Evolutionary conservation across 2,329 filamentous ascomycete genomes (phyloP).

Genomic region (Aspergillus udagawae): DNA sequence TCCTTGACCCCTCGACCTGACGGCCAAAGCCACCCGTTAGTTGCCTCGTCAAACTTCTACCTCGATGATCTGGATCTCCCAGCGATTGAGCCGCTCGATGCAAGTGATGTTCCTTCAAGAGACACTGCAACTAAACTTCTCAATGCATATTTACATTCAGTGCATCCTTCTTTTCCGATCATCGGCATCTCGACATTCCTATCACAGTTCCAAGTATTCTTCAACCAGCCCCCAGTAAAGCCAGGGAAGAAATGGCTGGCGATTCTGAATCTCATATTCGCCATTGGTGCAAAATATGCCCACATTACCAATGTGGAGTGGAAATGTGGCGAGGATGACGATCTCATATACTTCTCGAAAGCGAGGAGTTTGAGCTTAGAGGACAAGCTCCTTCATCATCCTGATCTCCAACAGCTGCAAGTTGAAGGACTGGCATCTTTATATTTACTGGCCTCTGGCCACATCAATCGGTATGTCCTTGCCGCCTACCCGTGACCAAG

Average conservation of each 20-base stretch:
- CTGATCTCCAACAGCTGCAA: conserved; percentile 43
- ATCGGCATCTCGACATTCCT: conserved; percentile 40
- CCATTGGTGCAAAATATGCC: conserved; percentile 39
- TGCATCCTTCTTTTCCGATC: conserved; percentile 45
- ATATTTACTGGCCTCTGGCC: conserved; percentile 38
- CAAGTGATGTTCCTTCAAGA: conserved; percentile 34
- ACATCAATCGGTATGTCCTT: conserved; percentile 40
- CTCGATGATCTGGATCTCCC: conserved; percentile 40
- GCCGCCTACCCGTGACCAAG: neutral
- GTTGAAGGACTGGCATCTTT: conserved; percentile 40
- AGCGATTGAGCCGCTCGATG: conserved; percentile 30
- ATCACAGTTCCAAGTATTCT: conserved; percentile 40
- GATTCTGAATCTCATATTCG: conserved; percentile 44
- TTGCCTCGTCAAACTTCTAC: conserved; percentile 36
- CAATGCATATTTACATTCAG: conserved; percentile 38
- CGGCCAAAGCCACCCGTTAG: conserved; percentile 18
- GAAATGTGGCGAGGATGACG: conserved; percentile 35
- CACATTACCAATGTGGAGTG: conserved; percentile 35
- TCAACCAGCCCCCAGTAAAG: conserved; percentile 27
- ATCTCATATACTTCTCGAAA: conserved; percentile 39
- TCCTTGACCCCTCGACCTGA: conserved; percentile 22
- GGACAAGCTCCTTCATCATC: conserved; percentile 38
- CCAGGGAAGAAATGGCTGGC: conserved; percentile 41
- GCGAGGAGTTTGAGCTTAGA: conserved; percentile 37
- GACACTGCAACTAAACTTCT: conserved; percentile 38